Conservation (phyloP, 306 rosid genomes). For the Trifolium dubium region DNA sequence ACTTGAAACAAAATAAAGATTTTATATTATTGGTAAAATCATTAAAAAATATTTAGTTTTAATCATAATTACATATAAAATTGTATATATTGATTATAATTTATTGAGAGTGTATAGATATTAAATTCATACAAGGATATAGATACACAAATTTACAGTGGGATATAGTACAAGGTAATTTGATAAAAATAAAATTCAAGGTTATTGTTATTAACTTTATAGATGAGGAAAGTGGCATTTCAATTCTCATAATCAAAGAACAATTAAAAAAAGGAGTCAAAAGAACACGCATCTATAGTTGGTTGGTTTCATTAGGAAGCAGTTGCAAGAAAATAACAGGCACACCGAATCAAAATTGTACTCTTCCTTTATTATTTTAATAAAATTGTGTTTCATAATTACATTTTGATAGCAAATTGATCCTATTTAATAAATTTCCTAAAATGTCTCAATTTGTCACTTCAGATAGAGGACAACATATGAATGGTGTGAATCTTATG, state of each 20-base stretch:
- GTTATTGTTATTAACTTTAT: neutral
- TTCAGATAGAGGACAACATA: conserved; percentile 33
- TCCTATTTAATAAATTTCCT: conserved; percentile 3
- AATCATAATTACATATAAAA: too few species aligned
- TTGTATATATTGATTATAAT: too few species aligned
- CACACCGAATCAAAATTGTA: conserved; percentile 39
- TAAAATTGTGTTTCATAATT: conserved; percentile 13
- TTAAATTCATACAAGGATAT: too few species aligned
- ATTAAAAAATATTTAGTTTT: too few species aligned
- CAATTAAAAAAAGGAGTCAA: conserved; percentile 1
- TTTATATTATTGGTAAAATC: too few species aligned
- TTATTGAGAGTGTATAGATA: too few species aligned
- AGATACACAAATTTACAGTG: too few species aligned
- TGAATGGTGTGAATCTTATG: conserved; percentile 20
- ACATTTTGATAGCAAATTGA: conserved; percentile 43
- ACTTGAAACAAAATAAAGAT: too few species aligned
- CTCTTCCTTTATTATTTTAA: conserved; percentile 23
- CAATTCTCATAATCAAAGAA: neutral
- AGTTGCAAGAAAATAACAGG: conserved; percentile 21
- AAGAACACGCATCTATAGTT: neutral
- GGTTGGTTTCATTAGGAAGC: conserved; percentile 32
- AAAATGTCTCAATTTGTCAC: conserved; percentile 20
- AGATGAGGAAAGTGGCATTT: neutral
- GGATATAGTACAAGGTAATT: too few species aligned
- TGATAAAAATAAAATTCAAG: neutral